Evolutionary conservation across 2,329 filamentous ascomycete genomes (phyloP).

Genomic region (Cadophora sp.): DNA sequence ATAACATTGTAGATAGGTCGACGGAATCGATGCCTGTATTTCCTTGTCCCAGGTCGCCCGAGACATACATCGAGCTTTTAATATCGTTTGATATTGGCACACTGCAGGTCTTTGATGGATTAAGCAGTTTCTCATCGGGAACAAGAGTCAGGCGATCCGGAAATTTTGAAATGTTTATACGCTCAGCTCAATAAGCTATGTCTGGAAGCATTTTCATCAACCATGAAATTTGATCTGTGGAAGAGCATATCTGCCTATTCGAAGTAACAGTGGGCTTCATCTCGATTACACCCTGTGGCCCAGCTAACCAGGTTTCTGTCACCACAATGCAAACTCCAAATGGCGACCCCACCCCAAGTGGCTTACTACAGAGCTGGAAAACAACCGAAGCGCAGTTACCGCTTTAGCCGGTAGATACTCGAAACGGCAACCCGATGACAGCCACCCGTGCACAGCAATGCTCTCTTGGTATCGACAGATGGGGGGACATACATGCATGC

Average conservation of each 20-base stretch:
- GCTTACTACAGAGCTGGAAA: not conserved
- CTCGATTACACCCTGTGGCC: not conserved
- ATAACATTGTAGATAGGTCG: too few species aligned
- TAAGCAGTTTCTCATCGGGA: not conserved
- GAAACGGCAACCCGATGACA: not conserved
- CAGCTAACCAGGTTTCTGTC: not conserved
- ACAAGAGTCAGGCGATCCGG: not conserved
- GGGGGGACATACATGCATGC: not conserved
- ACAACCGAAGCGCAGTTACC: conserved; percentile 1
- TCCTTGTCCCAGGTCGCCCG: not conserved
- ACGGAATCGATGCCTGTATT: not conserved
- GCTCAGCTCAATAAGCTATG: not conserved
- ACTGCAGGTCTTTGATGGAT: not conserved
- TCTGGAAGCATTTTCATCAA: not conserved
- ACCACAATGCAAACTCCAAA: not conserved
- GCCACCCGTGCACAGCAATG: not conserved
- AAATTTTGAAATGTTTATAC: not conserved
- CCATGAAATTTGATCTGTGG: not conserved
- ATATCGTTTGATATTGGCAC: not conserved
- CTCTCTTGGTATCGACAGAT: not conserved
- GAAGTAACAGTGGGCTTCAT: not conserved
- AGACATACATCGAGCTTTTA: not conserved
- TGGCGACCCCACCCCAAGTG: not conserved
- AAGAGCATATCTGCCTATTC: not conserved
- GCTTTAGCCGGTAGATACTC: conserved; percentile 1